phyloP scores from a whole-genome alignment of 441 rosid species.

The Pelargonium cotyledonis region DNA sequence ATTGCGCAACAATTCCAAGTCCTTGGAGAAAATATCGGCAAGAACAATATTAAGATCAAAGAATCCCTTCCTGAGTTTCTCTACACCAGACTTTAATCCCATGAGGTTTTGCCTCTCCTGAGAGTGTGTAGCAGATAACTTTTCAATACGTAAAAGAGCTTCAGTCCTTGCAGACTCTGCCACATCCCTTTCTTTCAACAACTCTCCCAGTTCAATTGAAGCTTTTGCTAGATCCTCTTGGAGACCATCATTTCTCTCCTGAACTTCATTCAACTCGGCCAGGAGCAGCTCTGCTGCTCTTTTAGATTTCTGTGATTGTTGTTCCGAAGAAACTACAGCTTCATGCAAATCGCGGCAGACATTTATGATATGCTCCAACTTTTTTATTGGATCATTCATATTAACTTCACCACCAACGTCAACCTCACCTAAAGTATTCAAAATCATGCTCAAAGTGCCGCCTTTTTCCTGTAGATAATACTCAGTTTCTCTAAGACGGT shows the following conservation, averaged over 20 bases:
- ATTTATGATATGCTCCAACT: constrained; percentile 52
- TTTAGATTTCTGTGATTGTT: constrained; percentile 72
- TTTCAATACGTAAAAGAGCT: constrained; percentile 54
- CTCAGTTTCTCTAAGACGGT: constrained; percentile 60
- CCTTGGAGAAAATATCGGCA: constrained; percentile 48
- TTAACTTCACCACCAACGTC: constrained; percentile 55
- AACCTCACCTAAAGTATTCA: constrained; percentile 48
- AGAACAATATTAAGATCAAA: constrained; percentile 39
- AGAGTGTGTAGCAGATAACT: constrained; percentile 35
- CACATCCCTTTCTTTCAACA: constrained; percentile 49
- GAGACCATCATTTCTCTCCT: constrained; percentile 88
- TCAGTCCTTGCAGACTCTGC: constrained; percentile 66
- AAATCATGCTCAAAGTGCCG: constrained; percentile 38
- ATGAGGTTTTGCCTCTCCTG: constrained; percentile 53
- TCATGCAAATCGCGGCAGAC: constrained; percentile 53
- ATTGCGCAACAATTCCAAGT: constrained; percentile 58
- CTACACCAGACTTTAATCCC: constrained; percentile 41
- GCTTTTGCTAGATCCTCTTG: constrained; percentile 74
- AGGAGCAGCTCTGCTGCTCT: constrained; percentile 91
- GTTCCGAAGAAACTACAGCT: constrained; percentile 54
- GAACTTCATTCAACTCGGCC: constrained; percentile 96
- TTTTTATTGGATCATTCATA: constrained; percentile 51
- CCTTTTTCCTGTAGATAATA: constrained; percentile 58
- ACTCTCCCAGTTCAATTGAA: constrained; percentile 44
- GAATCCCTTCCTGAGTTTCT: constrained; percentile 46